Evolutionary conservation across 352 stramenopile species (phyloP), one percentile per base, ranked within the genome.

Genomic region (Labyrinthula sp.): DNA sequence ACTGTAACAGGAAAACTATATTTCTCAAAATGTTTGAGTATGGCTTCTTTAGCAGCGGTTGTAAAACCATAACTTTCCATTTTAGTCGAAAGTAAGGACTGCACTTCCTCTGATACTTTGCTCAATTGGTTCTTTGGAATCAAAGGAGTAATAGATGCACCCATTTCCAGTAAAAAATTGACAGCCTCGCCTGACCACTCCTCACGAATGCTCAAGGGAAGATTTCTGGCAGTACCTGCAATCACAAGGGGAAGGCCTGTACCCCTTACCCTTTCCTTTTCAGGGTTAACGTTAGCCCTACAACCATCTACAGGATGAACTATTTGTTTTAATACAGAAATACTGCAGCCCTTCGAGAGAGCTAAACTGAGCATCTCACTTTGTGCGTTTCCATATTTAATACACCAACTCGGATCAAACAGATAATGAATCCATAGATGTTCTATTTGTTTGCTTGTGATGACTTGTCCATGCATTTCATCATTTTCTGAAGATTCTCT

Each of bases 221-320:
- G n/a, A n/a, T n/a, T n/a, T n/a, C n/a, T n/a, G n/a, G 30, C 43
- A 15, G 18, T 30, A 14, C 21, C 43, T 5, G 43, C 43, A 0
- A 52, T 12, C 8, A 52, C 30, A 4, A 52, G 34, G 2, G 43
- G 43, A 7, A 35, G 43, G 21, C 31, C 10, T 10, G 43, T 25
- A 4, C 31, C 43, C n/a, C 43, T 35, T 9, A 52, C 24, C 22
- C 43, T 31, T 17, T 52, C 43, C 2, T 31, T 18, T 10, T 52
- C 43, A n/a, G 43, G 43, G 24, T 52, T 52, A 4, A 50, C 33
- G 36, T 52, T 52, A 9, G 43, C 43, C 7, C 43, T 31, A 15
- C 43, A 52, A 14, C 43, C 43, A 35, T 52, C 47, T 5, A 52
- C 43, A 14, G 43, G 43, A 20, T 52, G 31, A 3, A 52, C 43